Evolutionary conservation across 805 yeast genomes (phyloP), one percentile per base, ranked within the genome.

Genomic region (Pichia gijzeniarum): DNA sequence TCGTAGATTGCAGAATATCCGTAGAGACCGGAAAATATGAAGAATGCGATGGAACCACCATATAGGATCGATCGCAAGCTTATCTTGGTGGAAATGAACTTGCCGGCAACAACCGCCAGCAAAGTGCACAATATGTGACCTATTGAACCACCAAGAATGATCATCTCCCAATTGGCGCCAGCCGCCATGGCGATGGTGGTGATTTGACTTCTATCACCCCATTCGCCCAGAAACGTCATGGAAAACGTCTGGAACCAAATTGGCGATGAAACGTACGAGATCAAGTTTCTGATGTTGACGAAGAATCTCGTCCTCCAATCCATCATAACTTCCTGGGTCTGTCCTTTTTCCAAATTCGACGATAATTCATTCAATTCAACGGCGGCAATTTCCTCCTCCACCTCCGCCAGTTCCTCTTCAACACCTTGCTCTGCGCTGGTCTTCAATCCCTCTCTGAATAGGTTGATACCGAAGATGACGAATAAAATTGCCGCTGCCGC

Each of bases 161-260:
- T 95, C 54, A 73, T 73, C 90, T 93, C 82, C 67, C 88, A 93
- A 63, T 89, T 85, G 37, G 88, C 81, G 34, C 96, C 96, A 1
- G 99, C 96, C 43, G 98, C 97, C 95, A 93, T 85, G 35, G 98
- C 98, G 57, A 93, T 89, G 30, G 97, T 93, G 37, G 97, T 96
- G 45, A 93, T 88, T 69, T 93, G 99, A 12, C 97, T 89, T 58
- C 99, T 80, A 65, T 93, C 99, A 42, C 99, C 99, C 95, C 98
- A 89, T 69, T 93, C 99, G 49, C 97, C 99, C 41, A 93, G 69
- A 63, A 93, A 93, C 4, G 96, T 87, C 98, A 93, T 91, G 44
- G 80, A 79, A 60, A 93, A 93, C 4, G 91, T 91, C 70, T 91
- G 96, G 53, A 89, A 82, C 90, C 95, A 93, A 9, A 81, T 68